Base-by-base conservation (phyloP, 2,329 filamentous ascomycete species). In the Nigrospora oryzae region DNA sequence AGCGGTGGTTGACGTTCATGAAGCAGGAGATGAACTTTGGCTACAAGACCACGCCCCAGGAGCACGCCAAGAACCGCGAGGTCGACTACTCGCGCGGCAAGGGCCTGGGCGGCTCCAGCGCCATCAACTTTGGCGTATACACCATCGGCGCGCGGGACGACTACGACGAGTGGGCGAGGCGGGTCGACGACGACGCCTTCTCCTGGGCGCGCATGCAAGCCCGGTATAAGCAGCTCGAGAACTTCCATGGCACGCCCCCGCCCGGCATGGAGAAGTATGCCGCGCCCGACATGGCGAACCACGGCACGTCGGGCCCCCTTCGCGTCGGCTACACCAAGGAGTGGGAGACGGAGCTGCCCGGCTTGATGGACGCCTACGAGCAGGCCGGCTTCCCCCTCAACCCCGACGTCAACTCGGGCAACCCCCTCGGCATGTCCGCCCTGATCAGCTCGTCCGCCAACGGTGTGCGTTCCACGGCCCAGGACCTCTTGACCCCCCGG, bases 91-190 rank as follows among this genome's bases (percentile, higher is more conserved):
- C 67, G 6, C 68, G 74, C 1, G 75, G 76, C 1, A 66, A 66
- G 41, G 71, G 70, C 0, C 58, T 79, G 0, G 75, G 75, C 2
- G 75, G 75, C 2, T 69, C 67, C 4, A 71, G 63, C 43, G 70
- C 72, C 8, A 73, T 78, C 51, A 79, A 79, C 54, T 79, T 77
- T 46, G 68, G 69, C 14, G 69, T 73, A 13, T 82, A 68, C 56
- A 73, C 67, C 3, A 51, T 74, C 23, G 81, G 82, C 3, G 69
- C 76, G 2, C 63, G 65, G 1, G 77, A 77, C 42, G 81, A 85
- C 50, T 84, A 79, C 48, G 70, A 84, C 28, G 68, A 76, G 43
- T 83, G 80, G 78, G 77, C 77, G 1, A 61, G 66, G 0, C 49
- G 73, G 2, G 72, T 77, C 0, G 76, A 62, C 0, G 80, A 85